Percentiles rank a stretch among this genome's conserved stretches.
These are phyloP conservation scores for Apostasia shenzhenica DNA, from an alignment of 106 monocot genomes.

Conservation along the genomic window DNA sequence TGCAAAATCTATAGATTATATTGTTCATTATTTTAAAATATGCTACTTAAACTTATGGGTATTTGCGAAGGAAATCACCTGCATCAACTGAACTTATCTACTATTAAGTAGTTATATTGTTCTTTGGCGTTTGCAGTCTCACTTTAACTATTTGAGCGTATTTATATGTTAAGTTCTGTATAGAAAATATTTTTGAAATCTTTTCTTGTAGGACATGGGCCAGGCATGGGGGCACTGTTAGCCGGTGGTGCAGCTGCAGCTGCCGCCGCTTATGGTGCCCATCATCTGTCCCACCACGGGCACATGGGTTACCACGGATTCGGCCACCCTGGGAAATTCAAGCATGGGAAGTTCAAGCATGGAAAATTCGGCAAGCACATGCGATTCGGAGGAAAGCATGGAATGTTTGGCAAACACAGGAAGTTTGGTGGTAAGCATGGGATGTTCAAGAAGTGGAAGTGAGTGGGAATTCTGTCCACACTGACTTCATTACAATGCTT, in stretches of 20 bases:
- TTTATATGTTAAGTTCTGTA: neutral
- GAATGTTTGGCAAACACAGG: conserved; percentile 28
- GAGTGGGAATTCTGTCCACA: neutral
- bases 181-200: neutral
- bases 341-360: conserved; percentile 55
- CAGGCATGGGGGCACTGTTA: conserved; percentile 37
- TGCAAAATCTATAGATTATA: neutral
- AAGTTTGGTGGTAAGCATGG: conserved; percentile 27
- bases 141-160: neutral
- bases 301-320: conserved; percentile 25
- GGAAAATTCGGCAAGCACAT: conserved; percentile 48
- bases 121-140: neutral
- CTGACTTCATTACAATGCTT: neutral
- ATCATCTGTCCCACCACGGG: conserved; percentile 45
- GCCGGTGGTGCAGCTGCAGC: conserved; percentile 78
- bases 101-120: neutral
- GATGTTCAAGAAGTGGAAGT: conserved; percentile 39
- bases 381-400: conserved; percentile 23
- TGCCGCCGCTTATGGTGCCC: conserved; percentile 60
- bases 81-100: neutral
- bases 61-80: neutral
- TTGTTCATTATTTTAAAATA: neutral
- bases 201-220: conserved; percentile 42
- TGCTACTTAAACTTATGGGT: neutral
- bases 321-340: conserved; percentile 39